Evolutionary conservation across 2,329 filamentous ascomycete species (phyloP).

Genomic region (Colletotrichum sp.): DNA sequence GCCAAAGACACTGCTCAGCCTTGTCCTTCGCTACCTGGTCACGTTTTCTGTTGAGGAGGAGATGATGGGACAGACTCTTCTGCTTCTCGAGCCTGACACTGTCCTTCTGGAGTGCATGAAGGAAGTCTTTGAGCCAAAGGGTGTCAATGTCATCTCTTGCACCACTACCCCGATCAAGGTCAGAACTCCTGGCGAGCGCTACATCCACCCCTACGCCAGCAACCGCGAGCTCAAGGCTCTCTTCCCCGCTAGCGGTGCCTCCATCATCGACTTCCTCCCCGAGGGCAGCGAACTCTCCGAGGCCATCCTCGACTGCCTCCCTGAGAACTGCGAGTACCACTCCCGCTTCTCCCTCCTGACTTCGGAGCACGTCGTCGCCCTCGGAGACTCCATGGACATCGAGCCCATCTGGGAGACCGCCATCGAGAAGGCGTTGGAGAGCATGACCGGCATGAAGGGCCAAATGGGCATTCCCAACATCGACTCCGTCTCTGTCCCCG

Average conservation of each 20-base stretch:
- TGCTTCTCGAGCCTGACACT: slow-evolving; percentile 39
- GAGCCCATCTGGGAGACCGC: slow-evolving; percentile 25
- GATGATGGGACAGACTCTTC: slow-evolving; percentile 17
- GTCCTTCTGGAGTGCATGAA: slow-evolving; percentile 29
- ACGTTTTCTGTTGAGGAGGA: slow-evolving; percentile 21
- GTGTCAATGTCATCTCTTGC: slow-evolving; percentile 23
- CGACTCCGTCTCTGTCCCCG: slow-evolving; percentile 25
- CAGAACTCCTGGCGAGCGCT: neutral
- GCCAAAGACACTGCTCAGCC: slow-evolving; percentile 25
- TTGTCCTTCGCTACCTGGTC: slow-evolving; percentile 27
- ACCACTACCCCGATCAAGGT: slow-evolving; percentile 21
- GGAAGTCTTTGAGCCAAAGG: slow-evolving; percentile 21
- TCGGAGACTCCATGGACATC: slow-evolving; percentile 3
- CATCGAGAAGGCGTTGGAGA: slow-evolving; percentile 22
- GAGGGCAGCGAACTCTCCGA: slow-evolving; percentile 28
- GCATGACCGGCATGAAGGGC: neutral
- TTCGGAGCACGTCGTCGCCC: neutral
- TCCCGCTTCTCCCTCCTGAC: slow-evolving; percentile 21
- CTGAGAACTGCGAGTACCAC: slow-evolving; percentile 30
- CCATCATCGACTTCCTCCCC: slow-evolving; percentile 37
- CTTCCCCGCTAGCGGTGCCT: slow-evolving; percentile 24
- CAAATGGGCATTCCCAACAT: neutral
- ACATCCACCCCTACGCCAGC: slow-evolving; percentile 31
- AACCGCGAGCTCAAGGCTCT: slow-evolving; percentile 30
- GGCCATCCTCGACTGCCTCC: slow-evolving; percentile 26